Evolutionary conservation across 306 rosid species (phyloP).

Genomic region (Glycine soja): DNA sequence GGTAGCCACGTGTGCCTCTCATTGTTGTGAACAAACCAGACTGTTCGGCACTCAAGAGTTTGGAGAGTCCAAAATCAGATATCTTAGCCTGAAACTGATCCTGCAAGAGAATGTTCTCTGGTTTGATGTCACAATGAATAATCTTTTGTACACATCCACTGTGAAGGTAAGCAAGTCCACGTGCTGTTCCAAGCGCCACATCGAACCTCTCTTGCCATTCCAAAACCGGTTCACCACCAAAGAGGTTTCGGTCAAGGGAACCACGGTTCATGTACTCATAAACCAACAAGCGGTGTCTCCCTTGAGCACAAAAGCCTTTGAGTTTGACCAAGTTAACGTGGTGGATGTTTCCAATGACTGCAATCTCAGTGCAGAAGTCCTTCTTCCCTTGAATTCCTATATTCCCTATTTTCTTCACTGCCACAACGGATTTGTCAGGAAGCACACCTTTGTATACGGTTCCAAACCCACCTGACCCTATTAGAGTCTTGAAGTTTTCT

Average conservation of each 20-base stretch:
- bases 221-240: conserved; percentile 74
- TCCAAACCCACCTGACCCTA: conserved; percentile 95
- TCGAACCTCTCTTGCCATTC: conserved; percentile 92
- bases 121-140: conserved; percentile 93
- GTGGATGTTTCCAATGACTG: conserved; percentile 83
- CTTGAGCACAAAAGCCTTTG: conserved; percentile 84
- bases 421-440: conserved; percentile 73
- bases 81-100: conserved; percentile 81
- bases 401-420: conserved; percentile 86
- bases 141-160: conserved; percentile 82
- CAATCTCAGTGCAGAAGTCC: conserved; percentile 92
- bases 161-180: conserved; percentile 92
- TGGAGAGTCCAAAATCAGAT: conserved; percentile 94
- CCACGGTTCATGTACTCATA: conserved; percentile 94
- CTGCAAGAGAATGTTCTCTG: conserved; percentile 87
- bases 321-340: conserved; percentile 85
- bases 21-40: conserved; percentile 92
- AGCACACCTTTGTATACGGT: conserved; percentile 81
- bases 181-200: conserved; percentile 86
- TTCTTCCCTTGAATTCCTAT: conserved; percentile 84
- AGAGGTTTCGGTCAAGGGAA: conserved; percentile 80
- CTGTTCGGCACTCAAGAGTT: conserved; percentile 77
- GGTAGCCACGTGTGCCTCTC: conserved; percentile 96
- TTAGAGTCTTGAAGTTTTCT: conserved; percentile 69
- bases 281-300: conserved; percentile 76